Base-by-base conservation (phyloP, 169 alveolate species). In the Plasmodium yoelii region DNA sequence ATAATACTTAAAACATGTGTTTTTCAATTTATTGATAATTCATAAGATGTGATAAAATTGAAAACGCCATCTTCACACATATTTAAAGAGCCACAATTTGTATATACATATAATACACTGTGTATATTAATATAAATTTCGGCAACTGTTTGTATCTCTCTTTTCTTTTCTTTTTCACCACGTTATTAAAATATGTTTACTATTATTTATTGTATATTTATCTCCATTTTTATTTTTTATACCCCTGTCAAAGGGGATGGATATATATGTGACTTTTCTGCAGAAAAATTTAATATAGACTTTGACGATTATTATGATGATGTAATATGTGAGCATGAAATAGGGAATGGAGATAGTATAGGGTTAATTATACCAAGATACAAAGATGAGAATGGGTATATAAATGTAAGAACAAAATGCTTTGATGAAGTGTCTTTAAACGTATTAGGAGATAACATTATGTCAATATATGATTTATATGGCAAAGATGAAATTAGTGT, bases 301-400 rank as follows among this genome's bases (percentile, higher is more conserved):
- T 46, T 75, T 53, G 75, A 47, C 26, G 75, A 61, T 39, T 51
- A 75, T 42, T 56, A 56, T 15, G 73, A 67, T 22, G 88, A 75
- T 57, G 75, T 61, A 5, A 75, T 67, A 53, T 75, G 88, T 59
- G 63, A 61, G 12, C 88, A 75, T 53, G 75, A 75, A 64, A 47
- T 75, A 12, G 65, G 75, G 13, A 46, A 26, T 10, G 77, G 77
- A 19, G 88, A 75, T 56, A 75, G 68, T 57, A 75, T 75, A 22
- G 88, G 88, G 7, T 39, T 75, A 39, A 75, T 75, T 19, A 75
- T 75, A 26, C 88, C 88, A 15, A 61, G 47, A 13, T 75, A 75
- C 39, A 61, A 39, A 51, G 75, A 75, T 8, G 88, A 75, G 10
- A 26, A 67, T 63, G 88, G 65, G 39, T 46, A 75, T 42, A 61